Conservation (phyloP, 1,139 yeast genomes). For the Wickerhamomyces sp. region DNA sequence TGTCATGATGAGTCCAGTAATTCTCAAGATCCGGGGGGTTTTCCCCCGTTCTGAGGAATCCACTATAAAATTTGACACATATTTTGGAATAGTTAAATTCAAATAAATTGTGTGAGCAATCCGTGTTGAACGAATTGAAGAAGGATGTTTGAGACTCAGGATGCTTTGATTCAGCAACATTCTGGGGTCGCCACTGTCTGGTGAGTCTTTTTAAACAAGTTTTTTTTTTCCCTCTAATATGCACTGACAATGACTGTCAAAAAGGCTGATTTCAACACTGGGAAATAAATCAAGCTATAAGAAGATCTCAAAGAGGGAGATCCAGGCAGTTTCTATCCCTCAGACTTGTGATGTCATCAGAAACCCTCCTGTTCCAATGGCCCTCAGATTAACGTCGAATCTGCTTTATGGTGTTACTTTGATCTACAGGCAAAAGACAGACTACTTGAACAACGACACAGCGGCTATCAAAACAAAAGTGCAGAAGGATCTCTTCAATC, state of each 20-base stretch:
- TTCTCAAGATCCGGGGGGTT: too few relatives aligned
- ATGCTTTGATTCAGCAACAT: constrained; percentile 16
- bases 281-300: constrained; percentile 33
- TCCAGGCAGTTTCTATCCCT: constrained; percentile 43
- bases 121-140: neutral
- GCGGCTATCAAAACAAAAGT: constrained; percentile 27
- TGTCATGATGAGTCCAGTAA: constrained; percentile 9
- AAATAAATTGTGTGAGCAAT: neutral
- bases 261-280: constrained; percentile 37
- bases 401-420: constrained; percentile 54
- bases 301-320: constrained; percentile 32
- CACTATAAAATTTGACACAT: neutral
- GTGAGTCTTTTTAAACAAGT: constrained; percentile 12
- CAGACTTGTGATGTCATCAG: constrained; percentile 36
- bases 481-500: constrained; percentile 20
- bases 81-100: neutral
- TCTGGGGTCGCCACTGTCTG: constrained; percentile 30
- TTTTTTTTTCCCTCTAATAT: neutral
- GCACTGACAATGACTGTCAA: neutral
- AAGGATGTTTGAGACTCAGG: constrained; percentile 18
- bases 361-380: constrained; percentile 25
- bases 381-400: constrained; percentile 44
- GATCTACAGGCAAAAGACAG: constrained; percentile 47
- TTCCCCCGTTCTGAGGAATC: too few relatives aligned
- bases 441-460: constrained; percentile 37